Percentiles rank a stretch among this genome's conserved stretches.
Evolutionary conservation across 2,329 filamentous ascomycete species (phyloP).

Genomic region (Colletotrichum abscissum): DNA sequence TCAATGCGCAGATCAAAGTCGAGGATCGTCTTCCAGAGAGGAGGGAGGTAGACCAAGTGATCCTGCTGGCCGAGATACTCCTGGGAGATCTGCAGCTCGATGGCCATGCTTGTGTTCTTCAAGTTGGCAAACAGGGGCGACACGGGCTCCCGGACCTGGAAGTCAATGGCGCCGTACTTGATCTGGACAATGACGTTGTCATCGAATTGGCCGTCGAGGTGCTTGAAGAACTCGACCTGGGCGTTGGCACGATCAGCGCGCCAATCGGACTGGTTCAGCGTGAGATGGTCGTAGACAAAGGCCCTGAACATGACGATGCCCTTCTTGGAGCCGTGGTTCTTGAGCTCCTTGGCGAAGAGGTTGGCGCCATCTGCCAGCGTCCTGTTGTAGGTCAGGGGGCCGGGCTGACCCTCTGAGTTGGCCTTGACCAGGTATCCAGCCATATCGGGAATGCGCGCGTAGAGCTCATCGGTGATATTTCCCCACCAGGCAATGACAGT

Average conservation of each 20-base stretch:
- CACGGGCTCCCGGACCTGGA: conserved; percentile 76
- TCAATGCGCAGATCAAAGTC: conserved; percentile 76
- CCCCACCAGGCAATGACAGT: conserved; percentile 72
- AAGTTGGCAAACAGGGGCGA: conserved; percentile 72
- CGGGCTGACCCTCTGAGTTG: conserved; percentile 78
- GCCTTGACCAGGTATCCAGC: conserved; percentile 78
- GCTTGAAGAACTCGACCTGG: conserved; percentile 74
- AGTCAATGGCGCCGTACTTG: conserved; percentile 81
- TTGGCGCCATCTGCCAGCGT: conserved; percentile 77
- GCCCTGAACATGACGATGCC: conserved; percentile 78
- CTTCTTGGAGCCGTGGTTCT: conserved; percentile 58
- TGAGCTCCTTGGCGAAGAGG: conserved; percentile 70
- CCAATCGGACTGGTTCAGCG: conserved; percentile 67
- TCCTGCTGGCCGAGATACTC: conserved; percentile 79
- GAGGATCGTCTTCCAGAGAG: conserved; percentile 75
- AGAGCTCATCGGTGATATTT: conserved; percentile 68
- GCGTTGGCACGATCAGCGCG: conserved; percentile 76
- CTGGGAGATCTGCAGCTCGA: conserved; percentile 75
- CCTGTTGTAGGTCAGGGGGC: conserved; percentile 76
- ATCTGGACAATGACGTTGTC: conserved; percentile 79
- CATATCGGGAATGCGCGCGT: conserved; percentile 72
- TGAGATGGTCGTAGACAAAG: conserved; percentile 71
- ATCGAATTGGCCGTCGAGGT: conserved; percentile 73
- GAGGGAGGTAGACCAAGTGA: conserved; percentile 75
- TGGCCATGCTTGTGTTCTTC: conserved; percentile 57